Percentiles rank a stretch among this genome's conserved stretches.
Conservation (phyloP, 345 rosid species). For the Schrenkiella parvula region DNA sequence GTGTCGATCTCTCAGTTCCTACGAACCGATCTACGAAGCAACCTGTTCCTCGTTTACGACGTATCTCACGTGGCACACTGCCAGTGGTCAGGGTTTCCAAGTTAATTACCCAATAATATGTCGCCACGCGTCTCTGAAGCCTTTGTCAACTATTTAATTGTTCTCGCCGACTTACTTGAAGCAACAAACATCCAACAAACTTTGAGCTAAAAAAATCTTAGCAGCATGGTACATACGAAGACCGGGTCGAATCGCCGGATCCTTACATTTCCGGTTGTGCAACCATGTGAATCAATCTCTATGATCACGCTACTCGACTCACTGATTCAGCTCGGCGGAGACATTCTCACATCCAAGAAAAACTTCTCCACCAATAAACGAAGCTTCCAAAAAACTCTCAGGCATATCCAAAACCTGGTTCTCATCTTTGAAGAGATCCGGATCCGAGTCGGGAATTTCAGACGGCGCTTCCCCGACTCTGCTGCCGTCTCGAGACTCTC, state of each 20-base stretch:
- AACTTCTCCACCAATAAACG: constrained; percentile 52
- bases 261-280: constrained; percentile 66
- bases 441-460: constrained; percentile 32
- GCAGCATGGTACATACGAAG: constrained; percentile 12
- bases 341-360: constrained; percentile 40
- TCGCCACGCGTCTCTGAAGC: constrained; percentile 5
- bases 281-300: constrained; percentile 57
- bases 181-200: constrained; percentile 9
- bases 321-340: constrained; percentile 41
- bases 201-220: background rate
- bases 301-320: constrained; percentile 54
- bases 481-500: constrained; percentile 44
- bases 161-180: background rate
- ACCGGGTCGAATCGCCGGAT: constrained; percentile 47
- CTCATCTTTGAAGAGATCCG: constrained; percentile 58
- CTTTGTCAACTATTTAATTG: constrained; percentile 11
- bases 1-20: constrained; percentile 21
- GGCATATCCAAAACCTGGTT: constrained; percentile 50
- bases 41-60: constrained; percentile 6
- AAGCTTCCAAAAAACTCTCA: constrained; percentile 43
- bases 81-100: constrained; percentile 28
- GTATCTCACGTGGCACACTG: constrained; percentile 16
- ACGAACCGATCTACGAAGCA: constrained; percentile 15
- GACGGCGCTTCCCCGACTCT: constrained; percentile 28
- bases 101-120: background rate